phyloP scores from a whole-genome alignment of 768 basidiomycete genomes.

The Termitomyces sp. region DNA sequence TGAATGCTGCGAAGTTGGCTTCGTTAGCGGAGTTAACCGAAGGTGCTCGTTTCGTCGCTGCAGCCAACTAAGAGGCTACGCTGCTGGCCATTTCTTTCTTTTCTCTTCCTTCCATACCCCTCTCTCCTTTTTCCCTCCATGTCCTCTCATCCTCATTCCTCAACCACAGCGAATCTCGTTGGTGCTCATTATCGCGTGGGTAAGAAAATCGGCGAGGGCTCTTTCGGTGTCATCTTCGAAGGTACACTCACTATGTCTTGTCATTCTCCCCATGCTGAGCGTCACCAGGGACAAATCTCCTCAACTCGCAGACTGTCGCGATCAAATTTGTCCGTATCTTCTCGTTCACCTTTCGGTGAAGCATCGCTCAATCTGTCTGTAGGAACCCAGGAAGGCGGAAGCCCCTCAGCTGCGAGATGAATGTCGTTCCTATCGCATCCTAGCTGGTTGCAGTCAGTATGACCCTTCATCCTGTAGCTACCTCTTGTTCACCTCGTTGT shows the following conservation, averaged over 20 bases:
- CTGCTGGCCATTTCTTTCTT: slow-evolving; percentile 25
- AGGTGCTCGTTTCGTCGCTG: slow-evolving; percentile 15
- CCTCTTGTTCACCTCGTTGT: slow-evolving; percentile 21
- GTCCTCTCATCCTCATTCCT: slow-evolving; percentile 57
- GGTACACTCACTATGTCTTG: slow-evolving; percentile 36
- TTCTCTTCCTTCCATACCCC: slow-evolving; percentile 23
- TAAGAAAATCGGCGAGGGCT: slow-evolving; percentile 99
- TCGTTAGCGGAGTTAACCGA: slow-evolving; percentile 22
- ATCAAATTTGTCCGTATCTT: slow-evolving; percentile 94
- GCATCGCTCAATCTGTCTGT: slow-evolving; percentile 15
- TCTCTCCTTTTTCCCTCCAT: slow-evolving; percentile 31
- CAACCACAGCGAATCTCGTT: slow-evolving; percentile 74
- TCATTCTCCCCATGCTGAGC: background rate
- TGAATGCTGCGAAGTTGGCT: slow-evolving; percentile 10
- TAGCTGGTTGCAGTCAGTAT: slow-evolving; percentile 83
- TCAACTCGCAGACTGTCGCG: slow-evolving; percentile 98
- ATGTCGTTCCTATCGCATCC: slow-evolving; percentile 93
- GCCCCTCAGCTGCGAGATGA: slow-evolving; percentile 98
- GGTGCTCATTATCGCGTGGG: slow-evolving; percentile 98
- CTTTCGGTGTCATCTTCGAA: slow-evolving; percentile 95
- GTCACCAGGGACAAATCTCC: slow-evolving; percentile 82
- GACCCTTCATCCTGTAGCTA: slow-evolving; percentile 9
- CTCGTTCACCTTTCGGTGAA: slow-evolving; percentile 12
- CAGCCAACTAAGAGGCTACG: slow-evolving; percentile 28
- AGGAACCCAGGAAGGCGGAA: slow-evolving; percentile 93